Conservation (phyloP, 1,139 yeast species). For the Eremothecium cymbalariae region DNA sequence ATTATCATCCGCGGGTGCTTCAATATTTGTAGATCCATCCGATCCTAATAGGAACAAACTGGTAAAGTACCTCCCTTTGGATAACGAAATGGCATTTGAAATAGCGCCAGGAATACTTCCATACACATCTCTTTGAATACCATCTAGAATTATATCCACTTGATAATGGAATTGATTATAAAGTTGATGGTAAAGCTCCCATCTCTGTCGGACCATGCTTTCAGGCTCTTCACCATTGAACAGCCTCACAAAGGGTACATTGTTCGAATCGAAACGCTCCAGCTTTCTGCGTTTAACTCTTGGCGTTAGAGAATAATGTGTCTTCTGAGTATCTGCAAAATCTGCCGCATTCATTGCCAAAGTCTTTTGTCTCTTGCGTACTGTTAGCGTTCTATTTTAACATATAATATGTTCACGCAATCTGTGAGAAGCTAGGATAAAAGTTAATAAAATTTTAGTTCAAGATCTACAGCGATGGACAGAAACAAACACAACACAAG, state of each 20-base stretch:
- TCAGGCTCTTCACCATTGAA: constrained; percentile 35
- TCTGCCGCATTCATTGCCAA: constrained; percentile 22
- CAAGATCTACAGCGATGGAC: too few relatives aligned
- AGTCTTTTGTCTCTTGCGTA: too few relatives aligned
- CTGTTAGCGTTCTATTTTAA: too few relatives aligned
- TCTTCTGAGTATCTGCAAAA: constrained; percentile 30
- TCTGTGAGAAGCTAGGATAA: too few relatives aligned
- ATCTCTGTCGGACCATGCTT: constrained; percentile 28
- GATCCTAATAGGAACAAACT: constrained; percentile 30
- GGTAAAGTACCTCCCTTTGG: constrained; percentile 18
- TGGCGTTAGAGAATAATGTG: constrained; percentile 22
- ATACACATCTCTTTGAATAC: constrained; percentile 25
- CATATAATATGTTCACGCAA: too few relatives aligned
- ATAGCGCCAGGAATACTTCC: constrained; percentile 22
- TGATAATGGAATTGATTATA: constrained; percentile 29
- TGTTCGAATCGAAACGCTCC: constrained; percentile 6
- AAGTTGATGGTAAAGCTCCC: constrained; percentile 32
- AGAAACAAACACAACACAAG: too few relatives aligned
- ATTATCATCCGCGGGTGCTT: constrained; percentile 16
- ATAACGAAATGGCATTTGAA: constrained; percentile 9
- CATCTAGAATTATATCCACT: constrained; percentile 25
- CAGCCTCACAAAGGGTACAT: constrained; percentile 34
- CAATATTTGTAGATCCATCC: constrained; percentile 26
- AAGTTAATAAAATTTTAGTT: too few relatives aligned
- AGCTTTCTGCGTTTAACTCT: constrained; percentile 11